Percentiles rank a stretch among this genome's conserved stretches.
Conservation (phyloP, 2,329 filamentous ascomycete species). For the Ophiobolus disseminans region DNA sequence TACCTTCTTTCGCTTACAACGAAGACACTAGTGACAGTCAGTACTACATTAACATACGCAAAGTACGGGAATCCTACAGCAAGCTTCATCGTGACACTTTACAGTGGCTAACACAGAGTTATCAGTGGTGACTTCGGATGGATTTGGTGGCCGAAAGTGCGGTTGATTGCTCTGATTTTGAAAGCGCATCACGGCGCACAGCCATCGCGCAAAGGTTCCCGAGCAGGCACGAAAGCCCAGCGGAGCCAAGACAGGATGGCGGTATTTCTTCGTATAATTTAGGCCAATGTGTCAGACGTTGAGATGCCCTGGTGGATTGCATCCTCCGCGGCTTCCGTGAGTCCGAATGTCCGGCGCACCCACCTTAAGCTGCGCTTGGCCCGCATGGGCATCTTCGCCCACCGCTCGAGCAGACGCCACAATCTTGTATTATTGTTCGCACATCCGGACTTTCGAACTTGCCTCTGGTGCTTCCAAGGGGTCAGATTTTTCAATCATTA, state of each 20-base stretch:
- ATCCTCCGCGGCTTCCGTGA: background rate
- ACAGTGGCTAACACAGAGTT: background rate
- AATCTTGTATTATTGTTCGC: background rate
- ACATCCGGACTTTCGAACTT: background rate
- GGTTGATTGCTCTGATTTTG: too few species aligned
- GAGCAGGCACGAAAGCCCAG: background rate
- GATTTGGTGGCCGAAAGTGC: too few species aligned
- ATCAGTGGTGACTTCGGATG: too few species aligned
- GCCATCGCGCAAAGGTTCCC: too few species aligned
- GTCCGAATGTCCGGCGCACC: too few species aligned
- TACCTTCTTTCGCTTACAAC: slow-evolving; percentile 23
- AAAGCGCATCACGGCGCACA: too few species aligned
- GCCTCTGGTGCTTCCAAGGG: too few species aligned
- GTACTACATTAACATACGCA: background rate
- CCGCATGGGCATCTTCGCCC: too few species aligned
- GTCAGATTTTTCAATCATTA: too few species aligned
- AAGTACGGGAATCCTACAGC: slow-evolving; percentile 7
- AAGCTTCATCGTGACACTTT: slow-evolving; percentile 15
- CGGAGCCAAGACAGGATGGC: background rate
- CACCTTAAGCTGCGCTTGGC: too few species aligned
- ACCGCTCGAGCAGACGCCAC: too few species aligned
- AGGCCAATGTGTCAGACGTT: background rate
- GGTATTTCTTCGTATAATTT: background rate
- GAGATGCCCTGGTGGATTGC: background rate
- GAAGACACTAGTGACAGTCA: slow-evolving; percentile 13